Evolutionary conservation across 1,139 yeast genomes (phyloP).

Genomic region (Kluyveromyces sp.): DNA sequence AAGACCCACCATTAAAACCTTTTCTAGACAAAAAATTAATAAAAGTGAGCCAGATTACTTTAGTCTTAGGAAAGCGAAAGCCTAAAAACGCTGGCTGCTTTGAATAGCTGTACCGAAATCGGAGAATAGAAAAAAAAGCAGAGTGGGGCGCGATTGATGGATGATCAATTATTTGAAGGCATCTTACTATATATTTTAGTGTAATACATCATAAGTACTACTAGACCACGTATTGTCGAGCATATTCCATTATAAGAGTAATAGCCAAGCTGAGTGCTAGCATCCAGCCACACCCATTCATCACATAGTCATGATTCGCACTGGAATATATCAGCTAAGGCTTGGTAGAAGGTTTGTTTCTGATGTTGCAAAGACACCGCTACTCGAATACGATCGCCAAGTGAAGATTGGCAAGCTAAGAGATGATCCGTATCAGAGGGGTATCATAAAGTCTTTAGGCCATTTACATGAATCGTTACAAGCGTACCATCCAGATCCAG

Average conservation of each 20-base stretch:
- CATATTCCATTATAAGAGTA: background rate
- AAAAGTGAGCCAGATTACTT: too few relatives aligned
- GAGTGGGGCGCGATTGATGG: background rate
- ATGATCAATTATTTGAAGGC: background rate
- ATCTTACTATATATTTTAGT: too few relatives aligned
- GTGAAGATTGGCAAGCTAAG: constrained; percentile 46
- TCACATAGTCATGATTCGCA: background rate
- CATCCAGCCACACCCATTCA: too few relatives aligned
- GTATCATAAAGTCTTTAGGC: constrained; percentile 49
- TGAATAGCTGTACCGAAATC: background rate
- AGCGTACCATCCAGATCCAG: constrained; percentile 48
- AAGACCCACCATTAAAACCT: too few relatives aligned
- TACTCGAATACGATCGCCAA: constrained; percentile 52
- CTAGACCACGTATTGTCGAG: too few relatives aligned
- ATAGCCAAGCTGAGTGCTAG: background rate
- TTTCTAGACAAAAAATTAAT: too few relatives aligned
- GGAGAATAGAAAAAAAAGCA: background rate
- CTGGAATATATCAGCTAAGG: background rate
- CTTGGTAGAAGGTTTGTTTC: background rate
- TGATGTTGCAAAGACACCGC: constrained; percentile 34
- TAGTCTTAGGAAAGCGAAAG: too few relatives aligned
- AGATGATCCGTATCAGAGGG: constrained; percentile 60
- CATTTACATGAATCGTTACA: constrained; percentile 42
- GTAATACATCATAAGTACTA: too few relatives aligned
- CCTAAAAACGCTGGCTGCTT: too few relatives aligned